Base-by-base conservation (phyloP, 1,139 yeast species). In the Barnettozyma hawaiiensis region DNA sequence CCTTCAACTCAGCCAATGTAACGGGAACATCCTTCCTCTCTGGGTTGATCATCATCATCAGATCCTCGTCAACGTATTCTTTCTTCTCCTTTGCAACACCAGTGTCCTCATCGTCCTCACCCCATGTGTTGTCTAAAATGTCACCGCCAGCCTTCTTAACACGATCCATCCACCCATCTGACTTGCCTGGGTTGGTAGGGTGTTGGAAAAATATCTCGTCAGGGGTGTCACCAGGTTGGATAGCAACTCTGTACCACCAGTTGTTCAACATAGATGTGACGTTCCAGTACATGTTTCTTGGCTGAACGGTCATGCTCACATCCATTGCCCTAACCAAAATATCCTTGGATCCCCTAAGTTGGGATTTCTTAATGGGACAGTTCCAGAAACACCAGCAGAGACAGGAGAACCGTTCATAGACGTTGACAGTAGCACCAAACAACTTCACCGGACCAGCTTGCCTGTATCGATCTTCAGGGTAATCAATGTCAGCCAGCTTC, bases 1-100 rank as follows among this genome's bases (percentile, higher is more conserved):
- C 59, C 12, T 75, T 69, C 18, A 77, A 69, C 49, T 78, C 82
- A 37, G 67, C 76, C 24, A 50, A 54, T 0, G 78, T 64, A 48
- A 67, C 51, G n/a, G 54, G 44, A 11, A 40, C 39, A 21, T 51
- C 40, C 38, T 46, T 43, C 40, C 53, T 56, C 5, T 47, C 54
- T 14, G 59, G 59, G 39, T 56, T 43, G 15, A 53, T 41, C 47
- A 57, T 57, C 57, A 56, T 47, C 33, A 40, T 39, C 7, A 57
- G 33, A 38, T 56, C 60, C 41, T 55, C 56, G 36, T 55, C 57
- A 34, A 49, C 46, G 21, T 33, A 38, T 24, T 40, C 48, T 28
- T 42, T 42, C 11, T 22, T 32, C 15, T 37, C 47, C 34, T 36
- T 43, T 21, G 39, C 40, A 10, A 21, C 40, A n/a, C 19, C 37